Evolutionary conservation across 331 rosid species (phyloP), one percentile per base, ranked within the genome.

Genomic region (Erythrophleum ivorense): DNA sequence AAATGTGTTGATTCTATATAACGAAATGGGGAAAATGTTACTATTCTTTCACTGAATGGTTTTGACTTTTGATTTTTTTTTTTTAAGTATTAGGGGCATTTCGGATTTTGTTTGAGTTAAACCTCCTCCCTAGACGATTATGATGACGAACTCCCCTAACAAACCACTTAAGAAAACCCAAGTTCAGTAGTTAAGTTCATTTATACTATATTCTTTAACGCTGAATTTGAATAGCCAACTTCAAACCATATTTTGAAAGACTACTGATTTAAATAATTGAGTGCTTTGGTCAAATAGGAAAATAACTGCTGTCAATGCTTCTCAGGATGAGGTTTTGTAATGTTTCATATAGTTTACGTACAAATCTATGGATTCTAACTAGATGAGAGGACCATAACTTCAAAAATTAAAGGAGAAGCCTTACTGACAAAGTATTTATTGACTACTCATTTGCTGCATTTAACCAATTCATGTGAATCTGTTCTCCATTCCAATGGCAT

Each of bases 211-310:
- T 0, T 6, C 29, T 34, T 65, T 4, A 3, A 65, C 48, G 3
- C 48, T 16, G 14, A 38, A 65, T 65, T 65, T 15, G 24, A 64
- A 16, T 53, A 5, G 5, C 24, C n/a, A 65, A 65, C 71, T 36
- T 70, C 65, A 64, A 83, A 67, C 8, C 46, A 21, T 62, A 46
- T 57, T 48, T 75, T 36, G 13, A 2, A 68, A 68, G 70, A 55
- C 63, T 43, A 43, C 46, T 5, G 46, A 7, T 5, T 6, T 6
- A 7, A 3, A 38, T 38, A 38, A 1, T 3, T 38, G 41, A 38
- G 41, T 77, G 38, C 50, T 72, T 36, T 36, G 68, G 10, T 7
- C 36, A 52, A 50, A n/a, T 29, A 52, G 9, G 33, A 45, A 73
- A 64, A 65, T 50, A 52, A 69, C 81, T 66, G 38, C 65, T 19